phyloP scores from a whole-genome alignment of 2,329 filamentous ascomycete genomes.

The Colletotrichum graminicola region DNA sequence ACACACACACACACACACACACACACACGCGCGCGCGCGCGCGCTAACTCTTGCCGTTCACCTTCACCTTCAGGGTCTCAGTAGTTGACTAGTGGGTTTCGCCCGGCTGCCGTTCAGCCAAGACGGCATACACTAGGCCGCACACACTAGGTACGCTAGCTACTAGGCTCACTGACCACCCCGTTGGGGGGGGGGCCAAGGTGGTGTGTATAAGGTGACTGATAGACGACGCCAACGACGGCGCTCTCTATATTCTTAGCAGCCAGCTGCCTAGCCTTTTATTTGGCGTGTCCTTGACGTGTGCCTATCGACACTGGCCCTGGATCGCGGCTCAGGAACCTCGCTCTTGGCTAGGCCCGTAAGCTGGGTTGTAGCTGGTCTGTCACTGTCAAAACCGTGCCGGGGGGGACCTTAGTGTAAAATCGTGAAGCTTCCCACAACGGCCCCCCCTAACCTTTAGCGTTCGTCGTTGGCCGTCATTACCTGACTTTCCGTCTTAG shows the following conservation, averaged over 20 bases:
- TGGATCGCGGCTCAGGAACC: slow-evolving; percentile 19
- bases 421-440: neutral
- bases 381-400: slow-evolving; percentile 31
- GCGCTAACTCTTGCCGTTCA: neutral
- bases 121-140: neutral
- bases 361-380: slow-evolving; percentile 27
- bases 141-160: neutral
- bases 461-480: neutral
- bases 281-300: neutral
- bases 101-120: slow-evolving; percentile 12
- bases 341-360: slow-evolving; percentile 23
- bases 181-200: no score
- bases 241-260: neutral
- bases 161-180: neutral
- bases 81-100: neutral
- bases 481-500: neutral
- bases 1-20: neutral
- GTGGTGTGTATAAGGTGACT: neutral
- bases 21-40: no score
- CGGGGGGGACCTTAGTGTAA: neutral
- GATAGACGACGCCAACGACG: neutral
- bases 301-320: neutral
- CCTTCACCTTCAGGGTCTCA: neutral
- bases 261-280: neutral
- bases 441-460: neutral